Conservation (phyloP, 805 yeast species). For the Blastobotrys robertii region DNA sequence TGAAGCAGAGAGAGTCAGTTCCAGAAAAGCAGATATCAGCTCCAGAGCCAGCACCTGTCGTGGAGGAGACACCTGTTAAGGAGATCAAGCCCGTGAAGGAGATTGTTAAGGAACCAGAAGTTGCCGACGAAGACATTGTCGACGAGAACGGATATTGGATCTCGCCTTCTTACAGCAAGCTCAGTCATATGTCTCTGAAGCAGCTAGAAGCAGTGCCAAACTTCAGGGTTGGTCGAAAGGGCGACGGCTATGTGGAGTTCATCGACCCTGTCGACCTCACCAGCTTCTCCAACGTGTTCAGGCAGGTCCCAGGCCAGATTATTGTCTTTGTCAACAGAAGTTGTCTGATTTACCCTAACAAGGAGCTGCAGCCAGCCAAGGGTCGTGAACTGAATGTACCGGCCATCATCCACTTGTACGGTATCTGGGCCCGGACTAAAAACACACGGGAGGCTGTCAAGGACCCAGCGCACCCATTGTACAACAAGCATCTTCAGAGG, state of each 20-base stretch:
- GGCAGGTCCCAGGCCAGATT: conserved; percentile 55
- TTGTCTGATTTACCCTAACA: conserved; percentile 67
- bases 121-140: conserved; percentile 34
- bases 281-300: conserved; percentile 42
- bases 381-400: conserved; percentile 83
- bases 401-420: conserved; percentile 61
- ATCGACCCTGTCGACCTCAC: conserved; percentile 77
- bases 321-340: conserved; percentile 51
- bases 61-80: too few species aligned
- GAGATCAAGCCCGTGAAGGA: too few species aligned
- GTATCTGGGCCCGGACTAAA: conserved; percentile 71
- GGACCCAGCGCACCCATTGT: conserved; percentile 66
- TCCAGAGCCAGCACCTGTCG: too few species aligned
- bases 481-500: conserved; percentile 56
- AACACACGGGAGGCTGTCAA: conserved; percentile 63
- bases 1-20: background rate
- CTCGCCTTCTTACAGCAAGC: conserved; percentile 60
- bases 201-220: conserved; percentile 55
- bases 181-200: conserved; percentile 48
- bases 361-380: conserved; percentile 44
- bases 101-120: background rate
- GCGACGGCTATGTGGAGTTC: conserved; percentile 71
- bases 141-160: conserved; percentile 80
- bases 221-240: conserved; percentile 69
- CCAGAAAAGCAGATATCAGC: conserved; percentile 1